Base-by-base conservation (phyloP, 306 rosid species). In the Begonia loranthoides region DNA sequence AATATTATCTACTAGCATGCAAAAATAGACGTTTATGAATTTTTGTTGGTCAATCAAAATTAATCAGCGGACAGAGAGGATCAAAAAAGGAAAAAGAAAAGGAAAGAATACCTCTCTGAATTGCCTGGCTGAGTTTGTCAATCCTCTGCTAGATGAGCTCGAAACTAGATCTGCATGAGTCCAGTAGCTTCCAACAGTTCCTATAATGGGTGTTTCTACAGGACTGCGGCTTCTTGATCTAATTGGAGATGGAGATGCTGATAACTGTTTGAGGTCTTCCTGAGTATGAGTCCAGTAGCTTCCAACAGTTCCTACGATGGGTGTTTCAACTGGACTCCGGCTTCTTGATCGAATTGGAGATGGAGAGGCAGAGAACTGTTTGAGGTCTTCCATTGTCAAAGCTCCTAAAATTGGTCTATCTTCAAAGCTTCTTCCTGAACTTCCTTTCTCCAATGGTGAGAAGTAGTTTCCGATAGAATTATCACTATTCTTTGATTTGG, bases 121-220 rank as follows among this genome's bases (percentile, higher is more conserved):
- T 50, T 11, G 66, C 60, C 55, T 54, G 13, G 45, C 34, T 12
- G 60, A 14, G 22, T 60, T 50, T 9, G 62, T n/a, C 56, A 43
- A 36, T 56, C 60, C 66, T 15, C 14, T 16, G 16, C 59, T 17
- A 17, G 70, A 59, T 47, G 68, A 62, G 61, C 65, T 63, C 3
- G 65, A 66, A 24, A 59, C 63, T 9, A 73, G 73, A 66, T 71
- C 71, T 9, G 79, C 73, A 41, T 66, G 81, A 66, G 52, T 78
- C 95, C 90, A 84, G 57, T 76, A 88, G 68, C 95, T 84, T 54
- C 95, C 89, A 51, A 90, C 87, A 21, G 85, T 73, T 4, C 87
- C 97, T 22, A 80, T 70, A 41, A 77, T 63, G 3, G 79, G 79
- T 5, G 65, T 68, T 9, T 82, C 79, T 12, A 69, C 73, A 0